Percentiles rank a stretch among this genome's conserved stretches.
Conservation (phyloP, 2,329 filamentous ascomycete species). For the Spiromastix sp. region DNA sequence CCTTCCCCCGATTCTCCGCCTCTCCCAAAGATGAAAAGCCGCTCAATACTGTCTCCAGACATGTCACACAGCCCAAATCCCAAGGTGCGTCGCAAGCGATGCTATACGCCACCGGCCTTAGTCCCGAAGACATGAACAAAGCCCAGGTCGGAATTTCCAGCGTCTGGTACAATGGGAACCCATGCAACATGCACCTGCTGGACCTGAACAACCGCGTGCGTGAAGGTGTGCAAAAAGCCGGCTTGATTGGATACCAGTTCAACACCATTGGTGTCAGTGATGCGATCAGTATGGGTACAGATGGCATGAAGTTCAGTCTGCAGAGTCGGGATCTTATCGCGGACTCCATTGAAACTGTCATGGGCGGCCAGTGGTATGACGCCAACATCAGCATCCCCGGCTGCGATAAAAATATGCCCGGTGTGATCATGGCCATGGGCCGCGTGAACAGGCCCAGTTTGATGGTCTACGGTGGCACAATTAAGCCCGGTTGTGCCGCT, state of each 20-base stretch:
- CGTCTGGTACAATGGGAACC: slow-evolving; percentile 96
- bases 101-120: slow-evolving; percentile 90
- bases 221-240: slow-evolving; percentile 61
- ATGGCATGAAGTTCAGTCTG: slow-evolving; percentile 89
- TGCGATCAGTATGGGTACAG: slow-evolving; percentile 96
- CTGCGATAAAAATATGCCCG: slow-evolving; percentile 99
- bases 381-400: slow-evolving; percentile 93
- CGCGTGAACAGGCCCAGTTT: slow-evolving; percentile 86
- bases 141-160: slow-evolving; percentile 96
- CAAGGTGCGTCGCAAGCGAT: slow-evolving; percentile 98
- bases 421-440: slow-evolving; percentile 86
- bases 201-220: slow-evolving; percentile 73
- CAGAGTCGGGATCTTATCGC: slow-evolving; percentile 95
- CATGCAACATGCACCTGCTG: slow-evolving; percentile 98
- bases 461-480: slow-evolving; percentile 97
- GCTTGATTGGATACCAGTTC: slow-evolving; percentile 89
- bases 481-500: slow-evolving; percentile 77
- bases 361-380: slow-evolving; percentile 98
- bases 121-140: slow-evolving; percentile 82
- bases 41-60: slow-evolving; percentile 74
- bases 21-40: slow-evolving; percentile 9
- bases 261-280: slow-evolving; percentile 98
- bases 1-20: slow-evolving; percentile 9
- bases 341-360: slow-evolving; percentile 97
- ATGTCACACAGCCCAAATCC: slow-evolving; percentile 93